Conservation (phyloP, 2,329 filamentous ascomycete genomes). For the Neophaeococcomyces aloes region DNA sequence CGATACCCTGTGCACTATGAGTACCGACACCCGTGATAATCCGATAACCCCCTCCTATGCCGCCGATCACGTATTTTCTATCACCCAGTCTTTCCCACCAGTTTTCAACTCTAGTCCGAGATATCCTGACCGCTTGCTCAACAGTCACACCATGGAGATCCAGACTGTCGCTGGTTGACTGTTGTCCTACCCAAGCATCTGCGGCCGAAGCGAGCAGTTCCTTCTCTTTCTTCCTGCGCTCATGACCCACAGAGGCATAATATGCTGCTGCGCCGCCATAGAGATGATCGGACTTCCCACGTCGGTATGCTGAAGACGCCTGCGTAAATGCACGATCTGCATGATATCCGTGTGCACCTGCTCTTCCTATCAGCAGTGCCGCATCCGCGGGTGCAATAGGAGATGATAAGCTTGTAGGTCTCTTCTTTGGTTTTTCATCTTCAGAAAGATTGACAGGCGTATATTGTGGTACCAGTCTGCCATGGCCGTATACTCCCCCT, state of each 20-base stretch:
- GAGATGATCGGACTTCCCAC: slow-evolving; percentile 57
- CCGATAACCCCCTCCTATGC: slow-evolving; percentile 49
- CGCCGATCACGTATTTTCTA: slow-evolving; percentile 41
- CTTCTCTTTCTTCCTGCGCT: slow-evolving; percentile 49
- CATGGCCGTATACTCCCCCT: background rate
- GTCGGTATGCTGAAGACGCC: slow-evolving; percentile 49
- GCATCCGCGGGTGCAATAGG: slow-evolving; percentile 8
- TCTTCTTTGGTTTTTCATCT: slow-evolving; percentile 15
- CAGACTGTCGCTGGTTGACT: slow-evolving; percentile 51
- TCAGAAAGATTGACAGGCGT: slow-evolving; percentile 27
- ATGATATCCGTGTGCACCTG: slow-evolving; percentile 37
- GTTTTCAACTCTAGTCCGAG: slow-evolving; percentile 50
- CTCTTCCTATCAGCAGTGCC: slow-evolving; percentile 16
- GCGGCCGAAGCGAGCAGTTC: slow-evolving; percentile 55
- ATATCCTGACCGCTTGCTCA: slow-evolving; percentile 68
- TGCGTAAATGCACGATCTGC: slow-evolving; percentile 45
- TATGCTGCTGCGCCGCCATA: slow-evolving; percentile 67
- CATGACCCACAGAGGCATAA: slow-evolving; percentile 61
- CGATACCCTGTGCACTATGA: slow-evolving; percentile 67
- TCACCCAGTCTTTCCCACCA: slow-evolving; percentile 75
- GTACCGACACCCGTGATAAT: slow-evolving; percentile 73
- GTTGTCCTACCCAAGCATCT: slow-evolving; percentile 56
- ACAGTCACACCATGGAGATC: slow-evolving; percentile 82
- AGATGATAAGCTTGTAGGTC: slow-evolving; percentile 4
- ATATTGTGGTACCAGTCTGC: slow-evolving; percentile 33